Conservation (phyloP, 2,329 filamentous ascomycete genomes). For the Cyclaneusma minus region DNA sequence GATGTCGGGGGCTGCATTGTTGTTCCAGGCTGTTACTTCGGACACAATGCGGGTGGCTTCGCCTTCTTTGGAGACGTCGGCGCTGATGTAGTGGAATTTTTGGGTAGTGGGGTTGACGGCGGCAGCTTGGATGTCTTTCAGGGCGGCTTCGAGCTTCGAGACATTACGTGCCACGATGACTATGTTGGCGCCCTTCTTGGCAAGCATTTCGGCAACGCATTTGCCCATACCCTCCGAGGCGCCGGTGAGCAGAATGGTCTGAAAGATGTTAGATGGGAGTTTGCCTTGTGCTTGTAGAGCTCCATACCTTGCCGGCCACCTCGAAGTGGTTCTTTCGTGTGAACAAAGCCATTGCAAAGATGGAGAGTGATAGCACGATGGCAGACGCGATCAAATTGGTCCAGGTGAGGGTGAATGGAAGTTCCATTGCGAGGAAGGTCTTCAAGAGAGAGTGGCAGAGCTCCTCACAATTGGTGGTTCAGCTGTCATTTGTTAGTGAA, state of each 20-base stretch:
- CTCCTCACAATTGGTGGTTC: too few relatives aligned
- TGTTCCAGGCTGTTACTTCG: slow-evolving; percentile 68
- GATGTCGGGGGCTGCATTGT: slow-evolving; percentile 57
- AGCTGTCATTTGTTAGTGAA: too few relatives aligned
- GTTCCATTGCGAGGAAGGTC: too few relatives aligned
- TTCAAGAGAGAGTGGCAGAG: too few relatives aligned
- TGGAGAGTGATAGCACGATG: slow-evolving; percentile 6
- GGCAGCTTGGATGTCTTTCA: slow-evolving; percentile 50
- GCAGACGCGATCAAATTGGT: slow-evolving; percentile 1
- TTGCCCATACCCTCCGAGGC: slow-evolving; percentile 88
- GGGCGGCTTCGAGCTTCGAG: slow-evolving; percentile 55
- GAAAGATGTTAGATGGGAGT: too few relatives aligned
- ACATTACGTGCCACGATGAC: slow-evolving; percentile 70
- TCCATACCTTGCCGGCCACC: slow-evolving; percentile 7
- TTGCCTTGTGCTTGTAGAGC: too few relatives aligned
- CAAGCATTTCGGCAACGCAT: slow-evolving; percentile 56
- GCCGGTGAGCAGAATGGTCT: slow-evolving; percentile 84
- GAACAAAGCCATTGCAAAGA: slow-evolving; percentile 7
- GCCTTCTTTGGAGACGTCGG: slow-evolving; percentile 58
- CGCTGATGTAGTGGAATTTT: slow-evolving; percentile 68
- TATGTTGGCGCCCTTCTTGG: slow-evolving; percentile 72
- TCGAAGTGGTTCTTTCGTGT: slow-evolving; percentile 8
- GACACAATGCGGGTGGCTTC: slow-evolving; percentile 57
- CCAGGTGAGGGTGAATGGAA: slow-evolving; percentile 1
- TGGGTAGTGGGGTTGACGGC: slow-evolving; percentile 53